Base-by-base conservation (phyloP, 2,329 filamentous ascomycete genomes). In the Microdochium bolleyi region DNA sequence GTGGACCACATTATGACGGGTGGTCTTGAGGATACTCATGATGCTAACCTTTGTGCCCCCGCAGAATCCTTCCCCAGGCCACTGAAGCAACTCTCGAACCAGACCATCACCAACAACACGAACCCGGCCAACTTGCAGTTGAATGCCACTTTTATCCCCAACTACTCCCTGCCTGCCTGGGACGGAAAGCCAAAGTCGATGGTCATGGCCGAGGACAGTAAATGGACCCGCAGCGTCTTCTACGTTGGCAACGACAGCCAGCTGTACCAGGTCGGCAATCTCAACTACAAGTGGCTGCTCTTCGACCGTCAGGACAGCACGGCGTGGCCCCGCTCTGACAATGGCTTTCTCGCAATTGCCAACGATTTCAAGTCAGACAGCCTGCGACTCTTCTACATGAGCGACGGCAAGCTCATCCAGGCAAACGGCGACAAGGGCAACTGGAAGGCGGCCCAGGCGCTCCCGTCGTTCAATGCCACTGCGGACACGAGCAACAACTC, bases 231-330 rank as follows among this genome's bases (percentile, higher is more conserved):
- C 24, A 63, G 55, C 53, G 48, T 71, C 44, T 71, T 66, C 61
- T 73, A 71, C 56, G 61, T 71, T 49, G 70, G 69, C 53, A 65
- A 62, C 24, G 70, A 73, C 60, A 55, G 54, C 24, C 58, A 57
- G 49, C 59, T 72, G n/a, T 60, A 71, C 57, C 61, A 62, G 24
- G 48, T 64, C 55, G 55, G 60, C 52, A 63, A 66, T 56, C 50
- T 49, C 48, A 52, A 55, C 41, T 58, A 46, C 32, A 52, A 53
- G 14, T 72, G 70, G 70, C 50, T 51, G 30, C n/a, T 56, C 21
- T 58, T 58, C 34, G 53, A 56, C 21, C 52, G 53, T 1, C 51
- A 56, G 1, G 62, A 58, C 53, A 51, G 46, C 14, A 41, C 24
- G 5, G 38, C 32, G 22, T 59, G 57, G 57, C 61, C 59, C 22